phyloP scores from a whole-genome alignment of 1,284 basidiomycete genomes.

The Puccinia sorghi region DNA sequence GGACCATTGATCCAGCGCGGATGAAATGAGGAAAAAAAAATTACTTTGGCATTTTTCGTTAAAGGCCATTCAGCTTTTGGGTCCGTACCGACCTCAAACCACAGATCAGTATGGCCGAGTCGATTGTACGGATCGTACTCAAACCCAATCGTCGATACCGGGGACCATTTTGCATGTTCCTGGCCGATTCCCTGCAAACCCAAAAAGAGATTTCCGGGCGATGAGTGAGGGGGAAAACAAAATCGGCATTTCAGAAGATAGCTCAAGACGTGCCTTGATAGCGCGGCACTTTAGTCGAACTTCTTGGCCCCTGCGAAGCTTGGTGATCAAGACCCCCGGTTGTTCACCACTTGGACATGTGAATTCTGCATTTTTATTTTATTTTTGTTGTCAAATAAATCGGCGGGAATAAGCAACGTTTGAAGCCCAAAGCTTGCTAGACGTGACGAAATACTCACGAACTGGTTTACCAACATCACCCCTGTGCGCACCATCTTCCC shows the following conservation, averaged over 20 bases:
- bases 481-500: conserved; percentile 63
- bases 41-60: conserved; percentile 66
- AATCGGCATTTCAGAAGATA: conserved; percentile 24
- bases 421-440: conserved; percentile 50
- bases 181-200: conserved; percentile 81
- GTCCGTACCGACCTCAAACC: conserved; percentile 74
- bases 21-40: conserved; percentile 1
- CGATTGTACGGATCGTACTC: conserved; percentile 99
- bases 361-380: conserved; percentile 28
- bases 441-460: conserved; percentile 52
- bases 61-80: conserved; percentile 74
- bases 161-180: conserved; percentile 99
- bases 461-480: conserved; percentile 66
- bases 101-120: conserved; percentile 90
- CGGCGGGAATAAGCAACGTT: background rate
- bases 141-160: conserved; percentile 88
- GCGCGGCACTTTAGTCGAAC: conserved; percentile 83
- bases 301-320: conserved; percentile 91
- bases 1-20: background rate
- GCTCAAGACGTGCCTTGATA: conserved; percentile 71
- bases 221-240: background rate
- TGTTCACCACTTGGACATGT: conserved; percentile 44
- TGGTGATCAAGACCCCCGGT: conserved; percentile 73
- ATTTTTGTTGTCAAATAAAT: background rate
- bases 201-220: background rate